These are phyloP conservation scores for Rhododendron henanense DNA, from an alignment of 148 eudicot species.

Conservation along the genomic window DNA sequence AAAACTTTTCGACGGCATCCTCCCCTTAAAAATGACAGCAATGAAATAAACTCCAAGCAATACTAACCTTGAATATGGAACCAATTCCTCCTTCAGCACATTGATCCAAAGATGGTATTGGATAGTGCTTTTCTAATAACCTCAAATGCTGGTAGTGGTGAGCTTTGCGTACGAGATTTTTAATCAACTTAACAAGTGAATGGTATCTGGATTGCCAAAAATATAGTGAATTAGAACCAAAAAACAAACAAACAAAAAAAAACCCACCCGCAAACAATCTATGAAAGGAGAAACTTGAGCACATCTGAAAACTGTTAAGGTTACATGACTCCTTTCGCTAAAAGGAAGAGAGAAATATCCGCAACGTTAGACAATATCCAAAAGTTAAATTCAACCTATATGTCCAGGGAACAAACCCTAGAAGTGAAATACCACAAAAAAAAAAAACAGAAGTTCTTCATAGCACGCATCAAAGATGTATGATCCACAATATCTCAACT, in stretches of 20 bases:
- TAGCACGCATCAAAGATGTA: not conserved
- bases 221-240: not conserved
- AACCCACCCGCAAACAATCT: too few species aligned
- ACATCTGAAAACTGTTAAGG: conserved; percentile 46
- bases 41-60: not conserved
- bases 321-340: not conserved
- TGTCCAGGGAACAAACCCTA: not conserved
- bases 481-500: not conserved
- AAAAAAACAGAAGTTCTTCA: not conserved
- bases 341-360: not conserved
- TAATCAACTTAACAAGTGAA: conserved; percentile 56
- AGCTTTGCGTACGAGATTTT: conserved; percentile 45
- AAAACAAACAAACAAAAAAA: not conserved
- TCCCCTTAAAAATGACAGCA: not conserved
- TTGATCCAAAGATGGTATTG: conserved; percentile 27
- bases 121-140: conserved; percentile 72
- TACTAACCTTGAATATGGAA: conserved; percentile 32
- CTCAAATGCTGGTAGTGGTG: conserved; percentile 38
- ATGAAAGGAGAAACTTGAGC: not conserved
- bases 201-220: conserved; percentile 46
- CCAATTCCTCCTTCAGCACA: conserved; percentile 14
- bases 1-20: not conserved
- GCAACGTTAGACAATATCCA: not conserved
- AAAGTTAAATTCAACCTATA: not conserved
- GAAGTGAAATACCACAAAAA: not conserved